Evolutionary conservation across 73 alveolate species (phyloP).

Genomic region (Symbiodinium pilosum): DNA sequence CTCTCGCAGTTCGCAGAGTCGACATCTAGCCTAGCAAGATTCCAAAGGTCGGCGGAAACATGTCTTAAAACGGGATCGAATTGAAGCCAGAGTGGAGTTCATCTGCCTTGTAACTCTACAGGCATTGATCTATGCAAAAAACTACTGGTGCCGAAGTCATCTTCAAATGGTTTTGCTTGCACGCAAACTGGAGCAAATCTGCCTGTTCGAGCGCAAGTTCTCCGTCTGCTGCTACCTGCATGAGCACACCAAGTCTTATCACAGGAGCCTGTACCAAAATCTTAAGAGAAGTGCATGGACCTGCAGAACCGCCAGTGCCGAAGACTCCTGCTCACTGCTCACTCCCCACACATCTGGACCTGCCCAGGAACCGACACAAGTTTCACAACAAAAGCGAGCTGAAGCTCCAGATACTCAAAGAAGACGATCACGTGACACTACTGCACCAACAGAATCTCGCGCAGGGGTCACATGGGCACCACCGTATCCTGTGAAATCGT

Average conservation of each 20-base stretch:
- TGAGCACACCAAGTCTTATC: no score
- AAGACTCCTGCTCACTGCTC: not conserved
- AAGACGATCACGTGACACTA: no score
- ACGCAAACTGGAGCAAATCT: not conserved
- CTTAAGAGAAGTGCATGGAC: no score
- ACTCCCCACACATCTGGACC: slow-evolving; percentile 18
- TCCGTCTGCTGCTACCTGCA: slow-evolving; percentile 16
- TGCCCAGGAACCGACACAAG: no score
- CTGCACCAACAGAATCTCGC: no score
- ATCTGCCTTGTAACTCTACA: not conserved
- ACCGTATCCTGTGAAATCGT: no score
- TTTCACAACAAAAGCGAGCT: no score
- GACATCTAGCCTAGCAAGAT: not conserved
- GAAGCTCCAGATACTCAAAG: no score
- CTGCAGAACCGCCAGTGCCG: not conserved
- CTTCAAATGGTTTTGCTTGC: not conserved
- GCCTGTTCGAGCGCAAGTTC: slow-evolving; percentile 14
- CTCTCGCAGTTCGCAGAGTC: slow-evolving; percentile 17
- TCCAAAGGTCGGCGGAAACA: not conserved
- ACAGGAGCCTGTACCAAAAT: no score
- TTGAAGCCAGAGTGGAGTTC: not conserved
- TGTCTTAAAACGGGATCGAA: not conserved
- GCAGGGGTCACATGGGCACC: no score
- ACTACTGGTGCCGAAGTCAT: not conserved
- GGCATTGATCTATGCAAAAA: not conserved